Percentiles rank a stretch among this genome's conserved stretches.
phyloP scores from a whole-genome alignment of 202 grass and related monocot genomes.

The Eragrostis tef region DNA sequence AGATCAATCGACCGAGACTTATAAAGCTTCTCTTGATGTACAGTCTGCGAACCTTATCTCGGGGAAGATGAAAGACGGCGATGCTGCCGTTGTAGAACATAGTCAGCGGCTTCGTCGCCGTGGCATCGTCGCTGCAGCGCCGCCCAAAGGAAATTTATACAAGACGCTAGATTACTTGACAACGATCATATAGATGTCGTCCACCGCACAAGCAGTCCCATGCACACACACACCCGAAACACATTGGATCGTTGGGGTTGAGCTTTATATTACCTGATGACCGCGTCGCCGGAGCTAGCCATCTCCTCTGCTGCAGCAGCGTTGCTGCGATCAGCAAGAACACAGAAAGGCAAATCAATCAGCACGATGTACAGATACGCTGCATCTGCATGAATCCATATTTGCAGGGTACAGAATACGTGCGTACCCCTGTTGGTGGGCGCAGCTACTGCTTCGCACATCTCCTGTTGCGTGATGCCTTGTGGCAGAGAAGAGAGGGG shows the following conservation, averaged over 20 bases:
- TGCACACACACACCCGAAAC: background rate
- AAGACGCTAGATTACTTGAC: background rate
- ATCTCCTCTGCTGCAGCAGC: background rate
- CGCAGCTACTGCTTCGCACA: too few relatives aligned
- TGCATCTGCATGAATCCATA: too few relatives aligned
- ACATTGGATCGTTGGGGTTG: background rate
- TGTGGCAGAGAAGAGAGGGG: too few relatives aligned
- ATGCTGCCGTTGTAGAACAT: constrained; percentile 50
- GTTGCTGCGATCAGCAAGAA: background rate
- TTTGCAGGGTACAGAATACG: too few relatives aligned
- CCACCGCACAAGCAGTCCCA: too few relatives aligned
- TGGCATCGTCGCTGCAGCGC: background rate
- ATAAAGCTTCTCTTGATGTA: too few relatives aligned
- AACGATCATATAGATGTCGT: background rate
- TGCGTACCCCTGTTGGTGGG: too few relatives aligned
- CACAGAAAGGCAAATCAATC: background rate
- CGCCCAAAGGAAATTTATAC: too few relatives aligned
- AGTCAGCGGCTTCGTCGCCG: constrained; percentile 33
- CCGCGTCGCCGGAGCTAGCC: background rate
- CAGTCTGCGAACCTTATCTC: constrained; percentile 20
- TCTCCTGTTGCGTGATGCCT: too few relatives aligned
- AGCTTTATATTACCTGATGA: background rate
- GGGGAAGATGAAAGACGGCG: constrained; percentile 42
- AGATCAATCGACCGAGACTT: too few relatives aligned
- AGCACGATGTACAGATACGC: background rate